Evolutionary conservation across 2,329 filamentous ascomycete genomes (phyloP), one percentile per base, ranked within the genome.

Genomic region (Blastomyces emzantsi): DNA sequence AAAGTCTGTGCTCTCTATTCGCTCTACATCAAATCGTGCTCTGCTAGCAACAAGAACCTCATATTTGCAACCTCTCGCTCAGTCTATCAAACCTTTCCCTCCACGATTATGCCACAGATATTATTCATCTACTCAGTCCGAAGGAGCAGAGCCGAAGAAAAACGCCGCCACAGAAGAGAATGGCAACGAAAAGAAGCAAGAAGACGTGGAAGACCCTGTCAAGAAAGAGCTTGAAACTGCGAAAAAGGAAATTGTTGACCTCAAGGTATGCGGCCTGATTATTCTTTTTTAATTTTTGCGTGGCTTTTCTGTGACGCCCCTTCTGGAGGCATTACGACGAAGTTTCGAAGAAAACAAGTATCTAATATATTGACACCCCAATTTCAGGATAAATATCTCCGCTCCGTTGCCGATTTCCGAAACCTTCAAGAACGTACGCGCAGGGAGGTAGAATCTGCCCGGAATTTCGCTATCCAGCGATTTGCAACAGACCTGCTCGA

Each of bases 401-500:
- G 94, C 75, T 89, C 90, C 63, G 87, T 97, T 68, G 94, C 94
- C 79, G 94, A 99, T 73, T 97, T 95, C 85, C 91, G 91, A 75
- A 99, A 97, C 80, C 89, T 99, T 61, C 93, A 97, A 81, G 91
- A 97, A 73, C 90, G 94, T 73, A 96, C 91, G 54, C 85, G 88
- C 76, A 91, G 94, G 73, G 94, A 99, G 70, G 88, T 95, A 75
- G 90, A 94, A 78, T 79, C 85, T 25, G 90, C 93, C 25, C 88
- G 88, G 71, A 90, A 96, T 79, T 99, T 96, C 72, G 94, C 93
- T 72, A 94, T 99, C 73, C 91, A 96, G 76, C 81, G 88, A 70
- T 97, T 99, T 79, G 91, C 93, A 73, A 89, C 91, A 77, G 94
- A 99, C 78, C 87, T 99, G 56, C 86, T 97, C 70, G 94, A 99